Evolutionary conservation across 148 eudicot species (phyloP).

Genomic region (Drosera capensis): DNA sequence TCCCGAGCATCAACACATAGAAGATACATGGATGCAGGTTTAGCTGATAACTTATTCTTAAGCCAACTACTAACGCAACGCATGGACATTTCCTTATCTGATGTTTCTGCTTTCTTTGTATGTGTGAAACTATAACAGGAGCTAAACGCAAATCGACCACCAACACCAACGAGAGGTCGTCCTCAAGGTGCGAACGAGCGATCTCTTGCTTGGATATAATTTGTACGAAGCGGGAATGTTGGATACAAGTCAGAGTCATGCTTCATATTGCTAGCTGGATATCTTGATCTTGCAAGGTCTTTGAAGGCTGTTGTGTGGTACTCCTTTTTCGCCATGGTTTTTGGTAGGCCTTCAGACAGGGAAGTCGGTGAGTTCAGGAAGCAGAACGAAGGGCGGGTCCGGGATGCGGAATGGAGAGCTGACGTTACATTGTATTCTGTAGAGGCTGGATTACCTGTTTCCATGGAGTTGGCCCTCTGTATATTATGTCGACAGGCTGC

Average conservation of each 20-base stretch:
- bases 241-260: slow-evolving; percentile 13
- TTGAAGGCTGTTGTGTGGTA: slow-evolving; percentile 2
- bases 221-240: slow-evolving; percentile 9
- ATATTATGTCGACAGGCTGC: too few relatives aligned
- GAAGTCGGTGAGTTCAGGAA: slow-evolving; percentile 9
- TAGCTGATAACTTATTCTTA: background rate
- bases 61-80: background rate
- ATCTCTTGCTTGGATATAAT: slow-evolving; percentile 90
- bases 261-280: slow-evolving; percentile 33
- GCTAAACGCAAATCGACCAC: slow-evolving; percentile 95
- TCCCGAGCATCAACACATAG: slow-evolving; percentile 80
- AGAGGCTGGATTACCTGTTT: too few relatives aligned
- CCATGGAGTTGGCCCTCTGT: too few relatives aligned
- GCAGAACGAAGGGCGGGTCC: too few relatives aligned
- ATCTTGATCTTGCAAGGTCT: slow-evolving; percentile 8
- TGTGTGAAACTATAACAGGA: slow-evolving; percentile 27
- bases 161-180: slow-evolving; percentile 95
- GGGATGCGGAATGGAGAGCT: too few relatives aligned
- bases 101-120: background rate
- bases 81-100: background rate
- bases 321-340: background rate
- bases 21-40: slow-evolving; percentile 99
- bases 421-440: too few relatives aligned
- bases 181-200: slow-evolving; percentile 85
- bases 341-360: slow-evolving; percentile 10